Conservation (phyloP, 2,329 filamentous ascomycete genomes). For the Phaeosphaeria sp. region DNA sequence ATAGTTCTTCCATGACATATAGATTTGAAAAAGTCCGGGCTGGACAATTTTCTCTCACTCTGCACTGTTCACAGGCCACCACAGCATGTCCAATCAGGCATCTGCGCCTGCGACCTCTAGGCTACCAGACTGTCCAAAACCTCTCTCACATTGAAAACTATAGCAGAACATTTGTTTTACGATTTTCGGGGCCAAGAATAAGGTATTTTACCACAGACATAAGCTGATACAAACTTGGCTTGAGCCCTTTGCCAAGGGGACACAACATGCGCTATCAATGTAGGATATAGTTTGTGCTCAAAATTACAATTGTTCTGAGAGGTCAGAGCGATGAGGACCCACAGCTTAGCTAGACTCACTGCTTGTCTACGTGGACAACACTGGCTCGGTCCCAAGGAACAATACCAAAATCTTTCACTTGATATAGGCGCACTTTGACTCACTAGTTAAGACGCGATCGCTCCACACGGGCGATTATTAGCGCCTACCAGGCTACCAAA, state of each 20-base stretch:
- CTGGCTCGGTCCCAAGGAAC: background rate
- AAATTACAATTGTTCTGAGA: background rate
- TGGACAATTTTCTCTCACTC: conserved; percentile 3
- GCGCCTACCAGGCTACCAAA: background rate
- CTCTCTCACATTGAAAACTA: background rate
- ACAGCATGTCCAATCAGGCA: background rate
- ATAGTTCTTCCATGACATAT: too few relatives aligned
- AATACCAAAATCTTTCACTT: background rate
- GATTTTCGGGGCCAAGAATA: too few relatives aligned
- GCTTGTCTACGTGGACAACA: background rate
- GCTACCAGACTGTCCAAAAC: too few relatives aligned
- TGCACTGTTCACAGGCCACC: background rate
- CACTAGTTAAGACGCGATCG: background rate
- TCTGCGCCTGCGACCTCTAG: background rate
- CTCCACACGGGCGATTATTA: background rate
- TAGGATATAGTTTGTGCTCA: background rate
- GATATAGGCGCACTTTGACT: background rate
- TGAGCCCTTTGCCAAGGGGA: too few relatives aligned
- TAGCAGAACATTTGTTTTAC: too few relatives aligned
- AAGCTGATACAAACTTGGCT: too few relatives aligned
- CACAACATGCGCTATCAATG: too few relatives aligned
- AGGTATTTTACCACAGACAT: too few relatives aligned
- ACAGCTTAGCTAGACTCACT: background rate
- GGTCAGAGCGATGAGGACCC: background rate
- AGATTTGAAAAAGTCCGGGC: too few relatives aligned